phyloP scores from a whole-genome alignment of 108 stramenopile species.

The Pseudonitzschia multistriata region DNA sequence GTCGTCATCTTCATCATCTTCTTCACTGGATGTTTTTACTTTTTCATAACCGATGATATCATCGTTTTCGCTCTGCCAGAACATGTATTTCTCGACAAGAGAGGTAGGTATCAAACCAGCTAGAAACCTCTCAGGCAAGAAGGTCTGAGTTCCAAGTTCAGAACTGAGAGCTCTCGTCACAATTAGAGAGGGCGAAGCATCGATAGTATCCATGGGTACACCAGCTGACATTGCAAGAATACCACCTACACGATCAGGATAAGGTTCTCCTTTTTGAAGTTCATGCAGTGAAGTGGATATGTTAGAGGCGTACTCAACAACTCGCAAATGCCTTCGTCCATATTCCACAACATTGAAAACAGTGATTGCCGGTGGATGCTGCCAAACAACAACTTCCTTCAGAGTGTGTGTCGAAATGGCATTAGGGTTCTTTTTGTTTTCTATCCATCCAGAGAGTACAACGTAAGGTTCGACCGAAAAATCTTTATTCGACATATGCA shows the following conservation, averaged over 20 bases:
- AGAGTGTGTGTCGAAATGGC: conserved; percentile 76
- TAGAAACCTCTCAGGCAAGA: conserved; percentile 84
- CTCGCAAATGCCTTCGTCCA: conserved; percentile 92
- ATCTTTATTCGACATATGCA: conserved; percentile 86
- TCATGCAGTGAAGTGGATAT: conserved; percentile 87
- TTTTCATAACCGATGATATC: conserved; percentile 88
- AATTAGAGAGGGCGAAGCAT: conserved; percentile 77
- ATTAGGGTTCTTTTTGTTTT: conserved; percentile 59
- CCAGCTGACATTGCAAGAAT: conserved; percentile 85
- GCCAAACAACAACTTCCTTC: conserved; percentile 95
- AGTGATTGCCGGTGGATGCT: conserved; percentile 89
- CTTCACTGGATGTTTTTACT: conserved; percentile 33
- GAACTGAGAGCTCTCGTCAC: conserved; percentile 83
- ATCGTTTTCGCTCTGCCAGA: conserved; percentile 97
- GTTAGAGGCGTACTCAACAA: conserved; percentile 91
- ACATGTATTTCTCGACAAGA: conserved; percentile 90
- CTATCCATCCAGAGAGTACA: conserved; percentile 86
- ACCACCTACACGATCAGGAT: conserved; percentile 85
- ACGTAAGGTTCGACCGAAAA: conserved; percentile 82
- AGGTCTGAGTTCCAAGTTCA: conserved; percentile 82
- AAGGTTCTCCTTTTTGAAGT: conserved; percentile 84
- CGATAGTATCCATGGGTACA: conserved; percentile 83
- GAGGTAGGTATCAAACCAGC: conserved; percentile 91
- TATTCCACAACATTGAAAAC: conserved; percentile 96
- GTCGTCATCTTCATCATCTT: conserved; percentile 49